Evolutionary conservation across 441 rosid species (phyloP), one percentile per base, ranked within the genome.

Genomic region (Euphorbia neoarborescens): DNA sequence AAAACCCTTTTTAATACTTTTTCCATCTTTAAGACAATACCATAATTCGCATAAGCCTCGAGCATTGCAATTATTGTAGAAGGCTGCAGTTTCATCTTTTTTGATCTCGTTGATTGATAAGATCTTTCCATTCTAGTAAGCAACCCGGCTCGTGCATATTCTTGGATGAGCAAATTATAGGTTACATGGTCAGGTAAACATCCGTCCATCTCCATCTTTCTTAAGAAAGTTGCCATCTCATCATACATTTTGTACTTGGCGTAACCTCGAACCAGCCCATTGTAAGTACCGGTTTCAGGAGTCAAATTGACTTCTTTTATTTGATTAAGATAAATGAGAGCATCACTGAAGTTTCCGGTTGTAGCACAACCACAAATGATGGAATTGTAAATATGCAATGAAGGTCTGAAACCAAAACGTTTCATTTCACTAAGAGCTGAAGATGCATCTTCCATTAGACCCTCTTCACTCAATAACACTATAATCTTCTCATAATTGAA

Each of bases 11-110:
- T 74, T 65, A 81, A 85, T 4, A 75, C 68, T 62, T 77, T 83
- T 71, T 89, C 97, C 90, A 91, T 88, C 81, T 86, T 84, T 30
- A 77, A 77, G 15, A 91, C 62, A 10, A 85, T 69, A 63, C 87
- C 86, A 66, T 87, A 86, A 68, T 82, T 83, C 0, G 82, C 84
- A 73, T 91, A 91, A 68, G 85, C 88, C 70, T 84, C 87, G 0
- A 91, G 87, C 88, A 91, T 84, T 0, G 84, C 82, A 66, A 84
- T 13, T 80, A 81, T 76, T 56, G 90, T 79, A 69, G 77, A 76
- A 32, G 90, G 73, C 64, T 80, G 80, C 19, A 84, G 64, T 50
- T 78, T 76, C 86, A 90, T 84, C 83, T 78, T 81, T 75, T 81
- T 86, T 0, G 83, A 79, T 71, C 80, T 74, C 80, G 84, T 65